These are phyloP conservation scores for Mycena latifolia DNA, from an alignment of 768 basidiomycete genomes.

Conservation along the genomic window DNA sequence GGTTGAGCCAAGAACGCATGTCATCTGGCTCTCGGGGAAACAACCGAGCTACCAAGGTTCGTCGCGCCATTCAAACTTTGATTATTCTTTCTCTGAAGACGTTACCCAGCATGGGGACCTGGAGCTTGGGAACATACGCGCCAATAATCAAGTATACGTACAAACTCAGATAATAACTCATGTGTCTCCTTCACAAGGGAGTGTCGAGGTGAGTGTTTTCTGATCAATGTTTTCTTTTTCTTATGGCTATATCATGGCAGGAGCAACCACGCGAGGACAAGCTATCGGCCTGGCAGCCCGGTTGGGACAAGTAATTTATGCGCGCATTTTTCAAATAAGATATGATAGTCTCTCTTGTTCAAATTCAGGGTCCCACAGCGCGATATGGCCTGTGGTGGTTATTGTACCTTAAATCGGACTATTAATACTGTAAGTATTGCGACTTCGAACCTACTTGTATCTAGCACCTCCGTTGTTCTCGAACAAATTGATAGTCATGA, in stretches of 20 bases:
- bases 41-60: conserved; percentile 13
- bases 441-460: too few species aligned
- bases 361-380: too few species aligned
- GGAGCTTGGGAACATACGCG: conserved; percentile 24
- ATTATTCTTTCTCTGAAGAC: too few species aligned
- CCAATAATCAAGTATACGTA: conserved; percentile 26
- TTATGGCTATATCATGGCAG: too few species aligned
- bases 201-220: conserved; percentile 24
- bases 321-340: too few species aligned
- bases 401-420: too few species aligned
- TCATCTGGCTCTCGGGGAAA: conserved; percentile 28
- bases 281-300: conserved; percentile 24
- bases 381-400: too few species aligned
- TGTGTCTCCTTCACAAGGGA: conserved; percentile 30
- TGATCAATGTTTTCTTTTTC: too few species aligned
- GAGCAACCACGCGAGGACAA: conserved; percentile 18
- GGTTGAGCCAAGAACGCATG: conserved; percentile 22
- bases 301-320: conserved; percentile 16
- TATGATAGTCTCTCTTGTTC: too few species aligned
- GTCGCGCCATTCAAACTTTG: not conserved
- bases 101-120: conserved; percentile 13
- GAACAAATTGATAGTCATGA: too few species aligned
- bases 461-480: too few species aligned
- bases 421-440: too few species aligned
- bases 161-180: conserved; percentile 31